These are phyloP conservation scores for Proliferodiscus dingleyae DNA, from an alignment of 2,329 filamentous ascomycete genomes.

Conservation along the genomic window DNA sequence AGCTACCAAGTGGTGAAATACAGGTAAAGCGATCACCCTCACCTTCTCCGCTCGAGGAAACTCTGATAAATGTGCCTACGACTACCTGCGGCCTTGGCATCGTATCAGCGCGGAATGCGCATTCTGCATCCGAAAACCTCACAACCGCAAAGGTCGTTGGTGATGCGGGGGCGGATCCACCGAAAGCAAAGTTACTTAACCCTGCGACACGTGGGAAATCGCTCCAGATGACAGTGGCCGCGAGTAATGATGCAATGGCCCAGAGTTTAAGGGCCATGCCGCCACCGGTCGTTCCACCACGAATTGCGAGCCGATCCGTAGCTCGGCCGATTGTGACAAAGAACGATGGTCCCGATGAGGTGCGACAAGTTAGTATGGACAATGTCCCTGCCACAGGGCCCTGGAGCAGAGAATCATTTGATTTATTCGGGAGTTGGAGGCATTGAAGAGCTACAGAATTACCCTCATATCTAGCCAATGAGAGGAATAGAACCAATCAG, in stretches of 20 bases:
- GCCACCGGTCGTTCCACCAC: conserved; percentile 15
- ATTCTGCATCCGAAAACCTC: not conserved
- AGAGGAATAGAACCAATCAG: not conserved
- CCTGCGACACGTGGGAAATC: conserved; percentile 27
- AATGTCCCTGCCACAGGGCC: conserved; percentile 19
- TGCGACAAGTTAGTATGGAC: not conserved
- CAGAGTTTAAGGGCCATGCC: conserved; percentile 11
- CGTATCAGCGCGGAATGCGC: not conserved
- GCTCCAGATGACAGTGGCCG: conserved; percentile 20
- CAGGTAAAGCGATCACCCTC: conserved; percentile 9
- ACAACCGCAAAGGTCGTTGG: conserved; percentile 1
- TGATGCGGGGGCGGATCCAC: conserved; percentile 3
- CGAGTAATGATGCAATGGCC: conserved; percentile 17
- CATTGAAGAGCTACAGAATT: conserved; percentile 16
- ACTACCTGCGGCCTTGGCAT: not conserved
- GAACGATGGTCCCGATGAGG: conserved; percentile 1
- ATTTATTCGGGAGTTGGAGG: conserved; percentile 31
- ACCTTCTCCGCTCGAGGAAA: not conserved
- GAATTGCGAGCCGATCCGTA: conserved; percentile 7
- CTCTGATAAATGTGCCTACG: not conserved
- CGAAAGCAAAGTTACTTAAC: conserved; percentile 20
- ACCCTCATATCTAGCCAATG: too few species aligned
- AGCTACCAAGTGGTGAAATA: conserved; percentile 2
- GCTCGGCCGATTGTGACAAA: not conserved
- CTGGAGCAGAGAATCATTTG: conserved; percentile 34